A percentile compares a stretch with the other conserved stretches of the same genome.
phyloP scores from a whole-genome alignment of 75 land plant species.

The Picea glauca region DNA sequence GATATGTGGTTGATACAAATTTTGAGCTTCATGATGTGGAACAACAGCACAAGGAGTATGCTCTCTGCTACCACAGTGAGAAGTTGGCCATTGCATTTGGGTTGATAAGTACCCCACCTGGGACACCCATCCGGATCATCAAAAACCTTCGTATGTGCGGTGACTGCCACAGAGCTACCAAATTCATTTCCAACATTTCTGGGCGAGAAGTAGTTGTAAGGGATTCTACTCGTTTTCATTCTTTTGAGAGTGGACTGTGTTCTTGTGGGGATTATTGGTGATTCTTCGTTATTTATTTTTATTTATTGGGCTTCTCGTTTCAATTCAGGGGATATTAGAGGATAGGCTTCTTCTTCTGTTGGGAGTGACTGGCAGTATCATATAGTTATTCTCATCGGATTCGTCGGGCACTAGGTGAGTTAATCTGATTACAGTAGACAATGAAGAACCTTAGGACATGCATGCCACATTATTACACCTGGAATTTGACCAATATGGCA shows the following conservation, averaged over 20 bases:
- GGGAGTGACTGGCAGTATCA: too few relatives aligned
- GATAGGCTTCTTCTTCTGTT: too few relatives aligned
- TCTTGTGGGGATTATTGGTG: neutral
- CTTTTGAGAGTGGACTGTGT: neutral
- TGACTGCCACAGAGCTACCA: neutral
- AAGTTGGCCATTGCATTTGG: conserved; percentile 6
- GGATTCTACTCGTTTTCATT: neutral
- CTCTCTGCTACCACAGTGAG: neutral
- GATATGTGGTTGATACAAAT: neutral
- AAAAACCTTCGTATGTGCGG: neutral
- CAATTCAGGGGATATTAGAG: too few relatives aligned
- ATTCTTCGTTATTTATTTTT: neutral
- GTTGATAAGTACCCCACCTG: neutral
- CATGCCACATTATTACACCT: too few relatives aligned
- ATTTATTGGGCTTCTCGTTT: too few relatives aligned
- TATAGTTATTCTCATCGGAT: too few relatives aligned
- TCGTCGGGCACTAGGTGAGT: too few relatives aligned
- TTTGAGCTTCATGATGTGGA: neutral
- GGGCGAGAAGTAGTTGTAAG: neutral
- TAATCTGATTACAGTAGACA: too few relatives aligned
- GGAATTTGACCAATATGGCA: too few relatives aligned
- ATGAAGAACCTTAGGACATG: too few relatives aligned
- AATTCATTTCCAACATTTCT: neutral
- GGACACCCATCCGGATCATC: neutral
- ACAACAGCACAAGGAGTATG: neutral